Evolutionary conservation across 164 flowering plant species (phyloP), one percentile per base, ranked within the genome.

Genomic region (Santalum album): DNA sequence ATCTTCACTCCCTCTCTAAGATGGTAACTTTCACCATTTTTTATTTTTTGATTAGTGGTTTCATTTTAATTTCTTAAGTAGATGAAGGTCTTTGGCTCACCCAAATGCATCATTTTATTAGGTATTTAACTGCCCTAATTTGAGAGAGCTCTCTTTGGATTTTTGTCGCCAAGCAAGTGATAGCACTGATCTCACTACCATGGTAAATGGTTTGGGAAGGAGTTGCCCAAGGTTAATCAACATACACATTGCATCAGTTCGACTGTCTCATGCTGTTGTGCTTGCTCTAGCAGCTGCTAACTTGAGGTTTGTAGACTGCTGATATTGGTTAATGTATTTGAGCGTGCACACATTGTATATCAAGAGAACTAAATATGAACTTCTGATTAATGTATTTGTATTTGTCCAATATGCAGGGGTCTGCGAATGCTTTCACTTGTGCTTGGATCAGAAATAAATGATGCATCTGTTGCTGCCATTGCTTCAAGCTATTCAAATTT

Each of bases 401-500:
- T 62, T 51, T 3, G 17, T 51, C 25, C 40, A 21, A 24, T 54
- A 12, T 55, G 26, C 74, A 94, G 99, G 80, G 77, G 72, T 23
- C 65, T 94, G 76, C 78, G 83, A 36, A 90, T 86, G 97, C 99
- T 94, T 40, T 87, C 99, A 7, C 83, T 94, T 63, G 81, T 94
- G 38, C 86, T 87, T 75, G 99, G 99, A 56, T 61, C 84, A 32
- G 92, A 74, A 63, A 84, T 94, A 59, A 85, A 90, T 26, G 99
- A 94, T 82, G 97, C 97, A 50, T 87, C 97, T 65, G 95, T 90
- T 51, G 97, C 95, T 64, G 90, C 99, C 32, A 94, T 94, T 64
- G 72, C 95, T 35, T 82, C 89, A 53, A 81, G 74, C 66, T 94
- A 75, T 66, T 63, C 95, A 51, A 74, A 78, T 42, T 65, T 94